These are phyloP conservation scores for Saccharomycopsis selenospora DNA, from an alignment of 805 yeast genomes.

Conservation along the genomic window DNA sequence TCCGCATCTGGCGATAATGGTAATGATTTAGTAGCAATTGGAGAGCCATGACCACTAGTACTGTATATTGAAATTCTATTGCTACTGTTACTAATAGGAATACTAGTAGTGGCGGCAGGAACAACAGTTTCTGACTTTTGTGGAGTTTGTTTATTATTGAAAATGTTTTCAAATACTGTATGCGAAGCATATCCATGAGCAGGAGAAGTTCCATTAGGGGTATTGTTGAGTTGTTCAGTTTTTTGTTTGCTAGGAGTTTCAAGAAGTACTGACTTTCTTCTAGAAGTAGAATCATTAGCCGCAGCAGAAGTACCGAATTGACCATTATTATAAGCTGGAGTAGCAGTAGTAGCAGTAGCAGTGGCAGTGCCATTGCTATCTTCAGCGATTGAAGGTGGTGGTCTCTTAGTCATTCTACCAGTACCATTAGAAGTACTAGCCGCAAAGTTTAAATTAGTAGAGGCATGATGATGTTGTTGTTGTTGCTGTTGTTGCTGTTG, in stretches of 20 bases:
- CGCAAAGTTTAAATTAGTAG: not conserved
- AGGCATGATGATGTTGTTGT: not conserved
- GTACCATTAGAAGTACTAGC: not conserved
- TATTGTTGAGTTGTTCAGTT: not conserved
- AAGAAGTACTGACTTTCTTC: not conserved
- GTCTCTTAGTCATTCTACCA: not conserved
- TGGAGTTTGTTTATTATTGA: constrained; percentile 5
- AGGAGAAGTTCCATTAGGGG: not conserved
- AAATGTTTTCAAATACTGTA: constrained; percentile 15
- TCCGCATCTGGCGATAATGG: constrained; percentile 28
- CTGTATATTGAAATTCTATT: constrained; percentile 6
- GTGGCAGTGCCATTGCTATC: not conserved
- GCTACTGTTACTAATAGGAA: not conserved
- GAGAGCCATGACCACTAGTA: constrained; percentile 6
- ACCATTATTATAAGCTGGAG: not conserved
- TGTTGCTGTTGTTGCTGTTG: too few species aligned
- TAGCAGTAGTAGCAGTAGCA: not conserved
- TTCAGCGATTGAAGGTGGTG: constrained; percentile 4
- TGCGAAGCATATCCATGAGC: constrained; percentile 11
- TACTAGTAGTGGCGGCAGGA: not conserved
- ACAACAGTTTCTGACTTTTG: not conserved
- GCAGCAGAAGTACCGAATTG: too few species aligned
- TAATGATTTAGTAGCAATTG: constrained; percentile 25
- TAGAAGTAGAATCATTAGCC: not conserved
- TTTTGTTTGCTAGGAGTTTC: not conserved